Base-by-base conservation (phyloP, 495 filamentous ascomycete genomes). In the Aspergillus avenaceus region DNA sequence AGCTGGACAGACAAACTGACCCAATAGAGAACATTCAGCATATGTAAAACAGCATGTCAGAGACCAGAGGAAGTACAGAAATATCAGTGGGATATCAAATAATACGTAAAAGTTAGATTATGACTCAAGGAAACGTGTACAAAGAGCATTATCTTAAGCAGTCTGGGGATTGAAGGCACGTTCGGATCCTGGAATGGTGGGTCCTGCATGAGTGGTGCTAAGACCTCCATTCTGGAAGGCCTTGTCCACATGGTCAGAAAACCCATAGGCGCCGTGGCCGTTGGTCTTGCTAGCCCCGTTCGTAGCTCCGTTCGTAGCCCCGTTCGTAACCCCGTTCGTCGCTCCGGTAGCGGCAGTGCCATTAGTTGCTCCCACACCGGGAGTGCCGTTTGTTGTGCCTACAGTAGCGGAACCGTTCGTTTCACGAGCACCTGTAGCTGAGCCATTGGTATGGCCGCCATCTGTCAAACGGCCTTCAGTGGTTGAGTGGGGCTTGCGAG, bases 401-500 rank as follows among this genome's bases (percentile, higher is more conserved):
- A 31, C 28, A 9, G 34, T 21, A 18, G 34, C 13, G 16, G 34
- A 38, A n/a, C 34, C 34, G 16, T 38, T 38, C 9, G 31, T n/a
- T 14, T 14, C 7, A 18, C 21, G n/a, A 38, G 34, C 46, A 25
- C 52, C 40, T 8, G 25, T 25, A 16, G 42, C 37, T 8, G 45
- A 52, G 28, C 50, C 32, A 50, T 26, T 41, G 25, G 53, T 53
- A 36, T 37, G 43, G 40, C 54, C 49, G 29, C 50, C 57, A 21
- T 51, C 47, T 9, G 47, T 53, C 24, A 47, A 36, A 45, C 36
- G 41, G 28, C 49, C 46, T 12, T 62, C 40, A 34, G 66, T 73
- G 19, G 74, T 63, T 14, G 57, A 57, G 61, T 80, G 82, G 6
- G 74, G 55, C 75, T 95, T 96, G 56, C 88, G 85, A 27, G 74